These are phyloP conservation scores for Rehmannia glutinosa DNA, from an alignment of 257 asterid species.

Conservation along the genomic window DNA sequence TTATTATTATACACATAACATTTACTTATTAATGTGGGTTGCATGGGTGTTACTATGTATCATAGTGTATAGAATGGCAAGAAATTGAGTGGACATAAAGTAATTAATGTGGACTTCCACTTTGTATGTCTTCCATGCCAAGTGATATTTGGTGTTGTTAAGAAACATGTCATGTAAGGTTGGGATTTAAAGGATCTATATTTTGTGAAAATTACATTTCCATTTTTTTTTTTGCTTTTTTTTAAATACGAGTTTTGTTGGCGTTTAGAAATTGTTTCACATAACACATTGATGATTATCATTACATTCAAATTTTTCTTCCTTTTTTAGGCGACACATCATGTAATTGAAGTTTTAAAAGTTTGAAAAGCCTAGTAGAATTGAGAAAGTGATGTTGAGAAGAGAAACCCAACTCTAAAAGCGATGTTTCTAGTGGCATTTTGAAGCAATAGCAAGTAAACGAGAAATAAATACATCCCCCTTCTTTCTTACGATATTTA, in stretches of 20 bases:
- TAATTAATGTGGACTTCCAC: conserved; percentile 13
- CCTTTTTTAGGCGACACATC: not conserved
- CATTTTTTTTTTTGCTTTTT: not conserved
- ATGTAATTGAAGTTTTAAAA: not conserved
- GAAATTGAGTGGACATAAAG: conserved; percentile 16
- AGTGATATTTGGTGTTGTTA: not conserved
- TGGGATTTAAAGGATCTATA: not conserved
- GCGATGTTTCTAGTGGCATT: conserved; percentile 4
- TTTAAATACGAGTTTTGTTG: too few relatives aligned
- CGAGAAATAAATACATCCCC: too few relatives aligned
- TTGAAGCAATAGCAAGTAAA: too few relatives aligned
- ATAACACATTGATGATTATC: too few relatives aligned
- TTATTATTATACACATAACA: too few relatives aligned
- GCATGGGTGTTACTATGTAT: not conserved
- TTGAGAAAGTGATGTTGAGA: conserved; percentile 2
- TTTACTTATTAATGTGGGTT: too few relatives aligned
- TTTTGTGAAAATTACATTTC: not conserved
- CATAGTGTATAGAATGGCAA: not conserved
- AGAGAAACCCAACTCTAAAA: not conserved
- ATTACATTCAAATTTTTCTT: not conserved
- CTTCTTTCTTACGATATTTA: too few relatives aligned
- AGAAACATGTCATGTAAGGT: too few relatives aligned
- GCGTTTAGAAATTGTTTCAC: too few relatives aligned
- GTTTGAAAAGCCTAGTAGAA: not conserved
- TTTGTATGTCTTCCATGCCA: conserved; percentile 15